Evolutionary conservation across 495 filamentous ascomycete species (phyloP).

Genomic region (Tuber calosporum): DNA sequence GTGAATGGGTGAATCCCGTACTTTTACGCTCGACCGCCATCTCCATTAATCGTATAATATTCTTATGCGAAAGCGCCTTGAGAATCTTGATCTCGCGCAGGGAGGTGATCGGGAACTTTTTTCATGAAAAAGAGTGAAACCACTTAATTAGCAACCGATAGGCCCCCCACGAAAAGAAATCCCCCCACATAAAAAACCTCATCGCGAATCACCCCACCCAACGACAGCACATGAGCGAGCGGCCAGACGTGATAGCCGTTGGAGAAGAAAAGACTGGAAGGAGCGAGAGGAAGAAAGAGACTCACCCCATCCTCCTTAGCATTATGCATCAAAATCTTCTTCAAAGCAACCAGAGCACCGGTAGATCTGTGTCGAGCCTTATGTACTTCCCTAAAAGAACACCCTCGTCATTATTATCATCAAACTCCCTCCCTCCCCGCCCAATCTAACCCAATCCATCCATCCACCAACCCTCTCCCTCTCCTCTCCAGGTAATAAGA

Average conservation of each 20-base stretch:
- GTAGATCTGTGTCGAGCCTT: constrained; percentile 72
- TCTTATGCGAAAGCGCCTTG: constrained; percentile 84
- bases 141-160: constrained; percentile 20
- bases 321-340: constrained; percentile 89
- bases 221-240: neutral
- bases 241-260: neutral
- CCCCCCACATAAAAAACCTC: constrained; percentile 4
- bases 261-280: neutral
- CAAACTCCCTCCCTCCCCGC: constrained; percentile 1
- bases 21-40: constrained; percentile 84
- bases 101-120: constrained; percentile 66
- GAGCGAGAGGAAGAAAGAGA: constrained; percentile 11
- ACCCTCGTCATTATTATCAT: neutral
- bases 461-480: constrained; percentile 2
- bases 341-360: constrained; percentile 70
- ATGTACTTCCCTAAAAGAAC: constrained; percentile 68
- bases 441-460: constrained; percentile 1
- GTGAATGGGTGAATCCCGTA: constrained; percentile 5
- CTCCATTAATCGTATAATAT: constrained; percentile 80
- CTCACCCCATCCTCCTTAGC: constrained; percentile 74
- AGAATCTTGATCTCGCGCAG: constrained; percentile 89
- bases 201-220: neutral
- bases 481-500: constrained; percentile 6
- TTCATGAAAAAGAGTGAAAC: constrained; percentile 1
- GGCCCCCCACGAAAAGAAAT: constrained; percentile 4